Evolutionary conservation across 768 basidiomycete species (phyloP), one percentile per base, ranked within the genome.

Genomic region (Suillus fuscotomentosus): DNA sequence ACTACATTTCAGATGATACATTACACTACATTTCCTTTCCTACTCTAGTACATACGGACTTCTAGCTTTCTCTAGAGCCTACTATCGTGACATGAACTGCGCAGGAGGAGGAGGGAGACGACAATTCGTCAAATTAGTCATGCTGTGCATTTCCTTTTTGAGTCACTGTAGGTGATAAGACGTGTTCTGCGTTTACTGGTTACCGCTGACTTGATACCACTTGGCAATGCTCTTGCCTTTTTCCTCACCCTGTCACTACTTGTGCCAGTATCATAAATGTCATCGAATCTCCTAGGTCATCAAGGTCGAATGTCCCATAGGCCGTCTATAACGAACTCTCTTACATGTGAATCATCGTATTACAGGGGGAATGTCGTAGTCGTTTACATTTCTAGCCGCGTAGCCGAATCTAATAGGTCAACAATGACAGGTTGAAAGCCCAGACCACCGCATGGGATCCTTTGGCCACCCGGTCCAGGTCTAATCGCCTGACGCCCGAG

Each of bases 391-490:
- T 36, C 11, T 54, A 20, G 34, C 20, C 31, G 34, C 24, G 10
- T 57, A 27, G 48, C 61, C 27, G 62, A 62, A 54, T 68, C 63
- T 36, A 66, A 43, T 14, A 68, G 17, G 48, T 68, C 67, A 22
- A 68, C 62, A 50, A 68, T 68, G 14, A 68, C 48, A 8, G 67
- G 67, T 43, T 68, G 67, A 60, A 66, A 63, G 31, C 67, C 67
- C n/a, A 60, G 65, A 39, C 67, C 67, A 17, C 67, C 67, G 24
- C 65, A 68, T 34, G 55, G 67, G 17, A 67, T 36, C 34, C 55
- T 31, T n/a, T 31, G 42, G 3, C 53, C 57, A 47, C 48, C 27
- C 1, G 54, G 59, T 31, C 65, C 66, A 31, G 54, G 59, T 31
- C 38, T 64, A 55, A 66, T 41, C 24, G 56, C 39, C 38, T 57